These are phyloP conservation scores for Quercus dentata DNA, from an alignment of 306 rosid genomes.

Conservation along the genomic window DNA sequence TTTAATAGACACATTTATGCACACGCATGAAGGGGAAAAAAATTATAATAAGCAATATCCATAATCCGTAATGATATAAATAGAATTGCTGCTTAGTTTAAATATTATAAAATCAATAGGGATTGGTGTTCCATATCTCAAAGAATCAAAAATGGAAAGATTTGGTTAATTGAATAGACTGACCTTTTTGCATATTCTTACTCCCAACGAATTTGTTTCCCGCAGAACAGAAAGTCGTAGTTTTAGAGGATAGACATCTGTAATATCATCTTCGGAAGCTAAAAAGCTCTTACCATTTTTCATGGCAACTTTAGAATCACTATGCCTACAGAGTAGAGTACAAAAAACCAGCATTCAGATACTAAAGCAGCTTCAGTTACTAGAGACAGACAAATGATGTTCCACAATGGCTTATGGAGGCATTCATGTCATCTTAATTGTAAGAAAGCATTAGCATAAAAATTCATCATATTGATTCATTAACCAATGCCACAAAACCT, in stretches of 20 bases:
- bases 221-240: conserved; percentile 77
- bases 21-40: too few relatives aligned
- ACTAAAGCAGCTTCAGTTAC: conserved; percentile 14
- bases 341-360: conserved; percentile 21
- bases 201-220: conserved; percentile 75
- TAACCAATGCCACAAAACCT: background rate
- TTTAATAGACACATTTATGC: too few relatives aligned
- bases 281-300: conserved; percentile 72
- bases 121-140: background rate
- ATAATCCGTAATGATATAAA: background rate
- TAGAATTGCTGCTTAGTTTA: background rate
- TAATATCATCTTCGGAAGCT: conserved; percentile 69
- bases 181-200: conserved; percentile 93
- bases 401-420: conserved; percentile 1
- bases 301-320: conserved; percentile 56
- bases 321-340: conserved; percentile 63
- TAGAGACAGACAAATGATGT: background rate
- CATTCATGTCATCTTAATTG: background rate
- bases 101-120: background rate
- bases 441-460: background rate
- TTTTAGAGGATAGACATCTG: conserved; percentile 91
- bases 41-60: background rate
- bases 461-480: background rate
- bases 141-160: conserved; percentile 10
- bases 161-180: background rate